phyloP scores from a whole-genome alignment of 257 asterid species.

The Misopates orontium region DNA sequence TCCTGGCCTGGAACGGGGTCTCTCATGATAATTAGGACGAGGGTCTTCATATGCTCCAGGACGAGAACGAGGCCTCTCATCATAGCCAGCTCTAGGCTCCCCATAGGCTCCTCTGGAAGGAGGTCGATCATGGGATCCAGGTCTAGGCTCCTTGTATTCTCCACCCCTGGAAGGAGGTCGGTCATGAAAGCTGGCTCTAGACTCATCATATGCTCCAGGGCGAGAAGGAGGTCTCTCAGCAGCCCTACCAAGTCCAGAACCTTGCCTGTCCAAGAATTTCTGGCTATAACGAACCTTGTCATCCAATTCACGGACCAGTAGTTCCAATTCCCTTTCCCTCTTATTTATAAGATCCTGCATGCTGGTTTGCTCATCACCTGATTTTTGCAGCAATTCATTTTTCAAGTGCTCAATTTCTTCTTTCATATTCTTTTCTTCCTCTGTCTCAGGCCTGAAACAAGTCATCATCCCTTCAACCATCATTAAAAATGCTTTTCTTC shows the following conservation, averaged over 20 bases:
- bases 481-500: conserved; percentile 7
- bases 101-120: conserved; percentile 39
- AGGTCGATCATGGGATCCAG: conserved; percentile 47
- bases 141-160: conserved; percentile 42
- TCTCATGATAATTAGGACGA: conserved; percentile 46
- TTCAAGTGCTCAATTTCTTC: conserved; percentile 72
- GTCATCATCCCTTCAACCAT: conserved; percentile 28
- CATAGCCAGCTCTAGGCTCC: conserved; percentile 38
- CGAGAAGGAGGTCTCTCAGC: conserved; percentile 39
- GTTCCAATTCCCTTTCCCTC: conserved; percentile 68
- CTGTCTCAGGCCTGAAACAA: conserved; percentile 72
- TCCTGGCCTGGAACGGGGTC: conserved; percentile 61
- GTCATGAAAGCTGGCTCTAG: conserved; percentile 30
- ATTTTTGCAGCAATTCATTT: conserved; percentile 46
- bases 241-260: conserved; percentile 69
- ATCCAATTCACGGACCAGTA: conserved; percentile 69
- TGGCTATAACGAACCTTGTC: conserved; percentile 80
- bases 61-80: conserved; percentile 40
- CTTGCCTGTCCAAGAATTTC: conserved; percentile 69
- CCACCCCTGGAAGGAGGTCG: conserved; percentile 48
- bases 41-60: conserved; percentile 50
- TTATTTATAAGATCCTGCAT: conserved; percentile 47
- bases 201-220: conserved; percentile 26
- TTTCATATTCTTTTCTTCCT: conserved; percentile 82
- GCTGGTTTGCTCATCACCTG: conserved; percentile 48